Evolutionary conservation across 2,329 filamentous ascomycete species (phyloP).

Genomic region (Alternaria brassicicola): DNA sequence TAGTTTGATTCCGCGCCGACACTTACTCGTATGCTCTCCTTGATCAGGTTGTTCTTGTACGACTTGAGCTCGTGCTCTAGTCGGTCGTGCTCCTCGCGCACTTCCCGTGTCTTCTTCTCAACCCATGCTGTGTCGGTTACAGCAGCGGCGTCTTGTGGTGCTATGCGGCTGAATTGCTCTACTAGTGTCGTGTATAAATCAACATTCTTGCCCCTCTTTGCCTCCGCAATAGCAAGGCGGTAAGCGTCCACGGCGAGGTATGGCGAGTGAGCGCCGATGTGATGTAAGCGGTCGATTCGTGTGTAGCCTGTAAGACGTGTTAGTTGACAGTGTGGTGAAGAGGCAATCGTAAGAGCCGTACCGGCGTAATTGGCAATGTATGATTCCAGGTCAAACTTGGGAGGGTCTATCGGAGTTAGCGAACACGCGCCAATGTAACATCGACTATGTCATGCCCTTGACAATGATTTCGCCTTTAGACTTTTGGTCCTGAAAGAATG

Average conservation of each 20-base stretch:
- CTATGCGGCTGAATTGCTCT: conserved; percentile 66
- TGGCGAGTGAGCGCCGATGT: conserved; percentile 80
- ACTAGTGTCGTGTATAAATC: conserved; percentile 72
- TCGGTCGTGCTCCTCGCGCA: conserved; percentile 72
- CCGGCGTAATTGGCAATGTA: conserved; percentile 91
- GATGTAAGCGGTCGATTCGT: conserved; percentile 77
- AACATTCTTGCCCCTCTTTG: conserved; percentile 77
- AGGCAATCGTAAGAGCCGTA: conserved; percentile 47
- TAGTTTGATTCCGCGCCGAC: background rate
- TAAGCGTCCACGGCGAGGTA: conserved; percentile 80
- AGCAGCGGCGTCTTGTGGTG: conserved; percentile 72
- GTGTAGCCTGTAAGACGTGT: conserved; percentile 67
- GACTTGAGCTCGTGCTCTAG: conserved; percentile 84
- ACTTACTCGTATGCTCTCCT: conserved; percentile 87
- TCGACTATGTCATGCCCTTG: conserved; percentile 33
- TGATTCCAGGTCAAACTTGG: conserved; percentile 88
- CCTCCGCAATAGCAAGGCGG: conserved; percentile 75
- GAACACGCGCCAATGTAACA: background rate
- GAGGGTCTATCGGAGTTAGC: conserved; percentile 63
- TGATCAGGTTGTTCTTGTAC: conserved; percentile 96
- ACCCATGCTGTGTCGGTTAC: conserved; percentile 75
- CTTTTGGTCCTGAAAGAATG: conserved; percentile 42
- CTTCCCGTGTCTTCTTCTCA: conserved; percentile 68
- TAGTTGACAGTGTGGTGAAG: background rate
- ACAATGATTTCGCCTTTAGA: conserved; percentile 38